Evolutionary conservation across 2,329 filamentous ascomycete genomes (phyloP).

Genomic region (Cytospora chrysosperma): DNA sequence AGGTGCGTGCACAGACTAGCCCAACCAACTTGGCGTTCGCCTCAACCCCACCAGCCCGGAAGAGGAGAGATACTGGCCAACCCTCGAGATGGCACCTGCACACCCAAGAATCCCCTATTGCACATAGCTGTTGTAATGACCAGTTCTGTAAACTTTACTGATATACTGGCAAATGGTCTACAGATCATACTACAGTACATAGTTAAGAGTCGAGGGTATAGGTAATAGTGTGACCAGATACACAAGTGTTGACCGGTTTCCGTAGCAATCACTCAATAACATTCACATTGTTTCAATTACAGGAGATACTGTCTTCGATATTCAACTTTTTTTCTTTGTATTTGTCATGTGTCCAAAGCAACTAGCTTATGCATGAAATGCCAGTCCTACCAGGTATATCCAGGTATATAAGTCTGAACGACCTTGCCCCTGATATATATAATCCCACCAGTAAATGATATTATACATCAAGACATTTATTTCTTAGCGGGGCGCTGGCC

Average conservation of each 20-base stretch:
- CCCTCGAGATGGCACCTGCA: no score
- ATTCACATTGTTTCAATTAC: background rate
- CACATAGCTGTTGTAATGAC: no score
- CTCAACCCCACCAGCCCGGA: background rate
- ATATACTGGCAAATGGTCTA: no score
- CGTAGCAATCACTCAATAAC: background rate
- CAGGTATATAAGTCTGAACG: background rate
- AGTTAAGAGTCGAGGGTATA: no score
- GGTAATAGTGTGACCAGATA: no score
- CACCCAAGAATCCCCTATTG: no score
- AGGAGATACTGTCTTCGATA: background rate
- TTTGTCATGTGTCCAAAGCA: background rate
- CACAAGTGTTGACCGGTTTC: background rate
- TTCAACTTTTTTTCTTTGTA: background rate
- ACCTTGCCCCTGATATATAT: background rate
- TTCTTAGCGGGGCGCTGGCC: slow-evolving; percentile 64
- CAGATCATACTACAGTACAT: no score
- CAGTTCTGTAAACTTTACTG: no score
- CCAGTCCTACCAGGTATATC: no score
- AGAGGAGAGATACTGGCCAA: no score
- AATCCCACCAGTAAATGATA: background rate
- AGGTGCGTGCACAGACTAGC: no score
- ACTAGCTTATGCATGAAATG: background rate
- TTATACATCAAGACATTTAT: slow-evolving; percentile 7
- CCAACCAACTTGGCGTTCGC: background rate